Evolutionary conservation across 2,329 filamentous ascomycete species (phyloP), one percentile per base, ranked within the genome.

Genomic region (Truncatella angustata): DNA sequence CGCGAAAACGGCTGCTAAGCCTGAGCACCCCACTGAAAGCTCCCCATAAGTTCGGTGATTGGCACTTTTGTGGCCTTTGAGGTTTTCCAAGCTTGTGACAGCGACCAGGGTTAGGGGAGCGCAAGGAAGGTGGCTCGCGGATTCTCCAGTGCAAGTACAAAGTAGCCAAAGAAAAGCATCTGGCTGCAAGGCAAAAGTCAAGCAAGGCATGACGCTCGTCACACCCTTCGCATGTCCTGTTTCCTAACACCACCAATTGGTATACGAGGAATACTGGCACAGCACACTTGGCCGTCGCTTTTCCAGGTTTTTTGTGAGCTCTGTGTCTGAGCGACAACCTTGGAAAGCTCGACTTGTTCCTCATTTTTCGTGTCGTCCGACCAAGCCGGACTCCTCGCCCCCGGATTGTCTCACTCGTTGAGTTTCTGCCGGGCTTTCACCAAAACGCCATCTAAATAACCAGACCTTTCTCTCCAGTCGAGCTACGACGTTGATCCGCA

Each of bases 71-170:
- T n/a, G 18, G 37, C 14, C 37, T 10, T 40, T 21, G 37, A 21
- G 37, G 37, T 21, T n/a, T 12, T 40, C 37, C 37, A 44, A 44
- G 40, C 40, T 44, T 44, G 40, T 44, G 40, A 44, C 24, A 44
- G 40, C 40, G 40, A 28, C 20, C 40, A 44, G 23, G 23, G 14
- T 14, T 24, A 10, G 40, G 28, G 12, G 40, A 28, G 28, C 11
- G 40, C 21, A 24, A 26, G 24, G 18, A 23, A 20, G 16, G 40
- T 23, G n/a, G n/a, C n/a, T n/a, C n/a, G n/a, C n/a, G n/a, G n/a
- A n/a, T n/a, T n/a, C n/a, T n/a, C n/a, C n/a, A n/a, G n/a, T n/a
- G n/a, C n/a, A n/a, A n/a, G n/a, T n/a, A n/a, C n/a, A n/a, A n/a
- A n/a, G n/a, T n/a, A n/a, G n/a, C n/a, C n/a, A n/a, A n/a, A n/a